A percentile compares a stretch with the other conserved stretches of the same genome.
These are phyloP conservation scores for Sporisorium scitamineum DNA, from an alignment of 1,284 basidiomycete species.

Conservation along the genomic window DNA sequence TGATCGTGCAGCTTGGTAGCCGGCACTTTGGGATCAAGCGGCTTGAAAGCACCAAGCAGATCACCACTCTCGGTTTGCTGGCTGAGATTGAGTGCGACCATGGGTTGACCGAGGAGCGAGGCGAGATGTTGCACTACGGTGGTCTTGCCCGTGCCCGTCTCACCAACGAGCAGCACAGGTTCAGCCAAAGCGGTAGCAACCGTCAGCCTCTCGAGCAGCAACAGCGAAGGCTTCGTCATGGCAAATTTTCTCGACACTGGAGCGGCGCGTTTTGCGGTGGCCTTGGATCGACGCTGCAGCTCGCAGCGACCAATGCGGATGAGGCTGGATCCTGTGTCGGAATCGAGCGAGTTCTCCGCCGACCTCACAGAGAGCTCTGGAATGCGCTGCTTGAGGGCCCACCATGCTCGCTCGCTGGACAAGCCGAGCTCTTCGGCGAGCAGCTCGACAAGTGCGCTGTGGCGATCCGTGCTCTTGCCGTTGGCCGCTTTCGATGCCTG, in stretches of 20 bases:
- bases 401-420: constrained; percentile 58
- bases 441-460: constrained; percentile 43
- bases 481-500: constrained; percentile 10
- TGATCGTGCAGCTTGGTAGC: constrained; percentile 80
- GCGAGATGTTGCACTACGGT: constrained; percentile 91
- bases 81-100: constrained; percentile 91
- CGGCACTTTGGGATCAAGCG: constrained; percentile 80
- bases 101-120: constrained; percentile 79
- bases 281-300: constrained; percentile 38
- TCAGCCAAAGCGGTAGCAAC: constrained; percentile 81
- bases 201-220: constrained; percentile 84
- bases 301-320: constrained; percentile 50
- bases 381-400: constrained; percentile 52
- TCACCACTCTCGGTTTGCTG: constrained; percentile 97
- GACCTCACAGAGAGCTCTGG: constrained; percentile 55
- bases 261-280: constrained; percentile 24
- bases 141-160: constrained; percentile 99
- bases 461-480: constrained; percentile 46
- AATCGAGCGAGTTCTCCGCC: constrained; percentile 1
- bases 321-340: constrained; percentile 18
- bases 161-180: constrained; percentile 91
- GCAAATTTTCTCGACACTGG: constrained; percentile 75
- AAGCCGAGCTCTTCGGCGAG: constrained; percentile 58
- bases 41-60: constrained; percentile 93
- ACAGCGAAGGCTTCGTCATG: constrained; percentile 85